These are phyloP conservation scores for Solanum clarkiae DNA, from an alignment of 257 asterid species.

Conservation along the genomic window DNA sequence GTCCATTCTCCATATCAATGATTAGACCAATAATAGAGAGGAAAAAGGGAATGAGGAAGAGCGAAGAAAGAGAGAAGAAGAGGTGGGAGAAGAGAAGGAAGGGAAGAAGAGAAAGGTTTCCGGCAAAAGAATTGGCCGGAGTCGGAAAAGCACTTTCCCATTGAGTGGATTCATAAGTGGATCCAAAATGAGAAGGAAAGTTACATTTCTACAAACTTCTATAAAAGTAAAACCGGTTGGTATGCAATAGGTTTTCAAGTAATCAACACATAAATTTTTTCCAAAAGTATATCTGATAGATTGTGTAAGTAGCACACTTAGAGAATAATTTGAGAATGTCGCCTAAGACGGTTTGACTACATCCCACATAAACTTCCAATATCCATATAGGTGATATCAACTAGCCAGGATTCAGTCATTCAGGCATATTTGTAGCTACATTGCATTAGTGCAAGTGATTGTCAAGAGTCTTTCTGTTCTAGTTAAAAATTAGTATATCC, in stretches of 20 bases:
- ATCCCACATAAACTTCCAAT: not conserved
- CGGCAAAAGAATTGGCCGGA: too few species aligned
- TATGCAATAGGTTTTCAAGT: not conserved
- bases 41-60: too few species aligned
- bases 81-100: too few species aligned
- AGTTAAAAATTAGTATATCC: not conserved
- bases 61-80: too few species aligned
- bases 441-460: not conserved
- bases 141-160: too few species aligned
- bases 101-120: too few species aligned
- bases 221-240: not conserved
- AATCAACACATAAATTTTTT: not conserved
- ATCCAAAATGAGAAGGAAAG: not conserved
- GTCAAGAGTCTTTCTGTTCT: not conserved
- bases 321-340: not conserved
- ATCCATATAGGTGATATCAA: not conserved
- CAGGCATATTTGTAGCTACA: not conserved
- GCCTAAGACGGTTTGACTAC: not conserved
- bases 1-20: too few species aligned
- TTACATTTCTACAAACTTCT: not conserved
- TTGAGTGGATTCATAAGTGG: not conserved
- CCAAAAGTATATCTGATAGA: not conserved
- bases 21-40: too few species aligned
- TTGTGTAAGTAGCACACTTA: not conserved
- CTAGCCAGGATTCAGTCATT: not conserved